These are phyloP conservation scores for Neurospora tetraspora DNA, from an alignment of 495 filamentous ascomycete genomes.

Conservation along the genomic window DNA sequence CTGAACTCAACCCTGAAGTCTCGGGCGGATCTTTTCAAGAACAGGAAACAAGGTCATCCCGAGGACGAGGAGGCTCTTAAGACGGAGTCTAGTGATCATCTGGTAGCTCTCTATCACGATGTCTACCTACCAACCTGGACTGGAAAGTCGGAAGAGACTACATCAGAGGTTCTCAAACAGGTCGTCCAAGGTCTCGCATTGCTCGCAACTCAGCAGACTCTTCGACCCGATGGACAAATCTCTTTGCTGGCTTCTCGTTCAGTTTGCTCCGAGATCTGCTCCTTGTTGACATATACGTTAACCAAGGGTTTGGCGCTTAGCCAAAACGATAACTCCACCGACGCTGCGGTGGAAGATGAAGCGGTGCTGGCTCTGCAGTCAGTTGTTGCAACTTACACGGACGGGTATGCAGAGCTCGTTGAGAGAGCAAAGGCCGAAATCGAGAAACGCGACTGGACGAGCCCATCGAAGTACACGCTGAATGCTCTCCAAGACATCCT, in stretches of 20 bases:
- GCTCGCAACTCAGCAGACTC: constrained; percentile 24
- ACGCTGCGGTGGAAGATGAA: constrained; percentile 27
- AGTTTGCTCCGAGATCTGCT: constrained; percentile 26
- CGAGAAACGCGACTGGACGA: constrained; percentile 17
- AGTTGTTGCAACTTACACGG: constrained; percentile 25
- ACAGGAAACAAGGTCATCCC: constrained; percentile 11
- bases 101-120: constrained; percentile 25
- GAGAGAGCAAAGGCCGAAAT: constrained; percentile 16
- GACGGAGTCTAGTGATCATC: constrained; percentile 4
- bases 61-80: constrained; percentile 18
- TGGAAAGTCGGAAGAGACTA: constrained; percentile 11
- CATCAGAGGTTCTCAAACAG: constrained; percentile 26
- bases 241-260: constrained; percentile 21
- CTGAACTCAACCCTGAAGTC: constrained; percentile 30
- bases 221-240: constrained; percentile 5
- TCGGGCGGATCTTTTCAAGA: constrained; percentile 21
- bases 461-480: constrained; percentile 17
- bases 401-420: constrained; percentile 20
- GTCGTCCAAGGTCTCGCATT: constrained; percentile 29
- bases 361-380: constrained; percentile 28
- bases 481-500: constrained; percentile 16
- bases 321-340: constrained; percentile 19
- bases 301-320: constrained; percentile 16
- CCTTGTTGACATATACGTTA: constrained; percentile 13
- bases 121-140: constrained; percentile 33